Evolutionary conservation across 139 green algal species (phyloP).

Genomic region (Auxenochlorella pyrenoidosa): DNA sequence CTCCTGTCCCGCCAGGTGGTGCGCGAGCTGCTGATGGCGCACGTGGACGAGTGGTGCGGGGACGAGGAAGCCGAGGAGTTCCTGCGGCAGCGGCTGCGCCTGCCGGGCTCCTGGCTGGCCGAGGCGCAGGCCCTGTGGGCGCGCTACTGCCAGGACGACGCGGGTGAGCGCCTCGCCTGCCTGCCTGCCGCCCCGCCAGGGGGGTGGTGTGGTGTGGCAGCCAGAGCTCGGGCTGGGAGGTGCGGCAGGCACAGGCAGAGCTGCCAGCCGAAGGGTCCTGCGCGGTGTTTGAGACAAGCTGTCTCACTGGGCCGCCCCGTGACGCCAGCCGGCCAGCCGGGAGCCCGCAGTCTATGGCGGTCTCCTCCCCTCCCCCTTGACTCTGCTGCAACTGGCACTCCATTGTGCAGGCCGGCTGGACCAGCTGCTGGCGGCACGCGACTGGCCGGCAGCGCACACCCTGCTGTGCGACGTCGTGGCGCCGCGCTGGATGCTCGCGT

Average conservation of each 20-base stretch:
- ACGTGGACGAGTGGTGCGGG: constrained; percentile 56
- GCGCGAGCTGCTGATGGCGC: constrained; percentile 55
- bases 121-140: constrained; percentile 55
- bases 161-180: neutral
- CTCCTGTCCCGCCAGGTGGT: constrained; percentile 45
- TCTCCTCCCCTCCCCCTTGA: neutral
- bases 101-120: constrained; percentile 60
- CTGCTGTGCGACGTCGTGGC: constrained; percentile 49
- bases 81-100: constrained; percentile 52
- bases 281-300: no score
- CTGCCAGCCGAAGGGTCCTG: no score
- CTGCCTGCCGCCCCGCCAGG: no score
- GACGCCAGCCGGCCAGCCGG: no score
- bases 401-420: constrained; percentile 46
- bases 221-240: neutral
- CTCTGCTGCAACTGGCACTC: neutral
- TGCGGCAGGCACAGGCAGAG: no score
- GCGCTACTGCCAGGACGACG: constrained; percentile 49
- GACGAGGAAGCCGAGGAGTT: constrained; percentile 48
- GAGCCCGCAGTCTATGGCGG: no score
- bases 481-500: constrained; percentile 49
- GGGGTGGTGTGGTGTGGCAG: no score
- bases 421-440: constrained; percentile 50
- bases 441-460: constrained; percentile 53
- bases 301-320: no score